These are phyloP conservation scores for Carnegiea gigantea DNA, from an alignment of 179 eudicot species.

Conservation along the genomic window DNA sequence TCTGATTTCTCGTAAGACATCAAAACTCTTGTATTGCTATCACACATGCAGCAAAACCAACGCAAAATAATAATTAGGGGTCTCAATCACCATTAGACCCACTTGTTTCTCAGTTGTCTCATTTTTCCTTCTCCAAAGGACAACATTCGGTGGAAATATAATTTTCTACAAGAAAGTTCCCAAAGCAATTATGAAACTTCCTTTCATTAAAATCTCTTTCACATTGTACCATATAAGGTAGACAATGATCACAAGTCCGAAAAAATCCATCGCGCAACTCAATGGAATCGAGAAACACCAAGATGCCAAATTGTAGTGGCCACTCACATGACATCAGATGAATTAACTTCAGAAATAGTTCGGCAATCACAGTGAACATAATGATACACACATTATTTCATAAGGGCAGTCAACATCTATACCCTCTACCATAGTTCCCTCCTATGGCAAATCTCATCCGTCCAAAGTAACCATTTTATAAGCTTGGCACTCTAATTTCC, in stretches of 20 bases:
- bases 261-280: conserved; percentile 9
- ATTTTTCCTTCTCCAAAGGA: conserved; percentile 14
- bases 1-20: conserved; percentile 7
- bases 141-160: conserved; percentile 20
- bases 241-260: conserved; percentile 28
- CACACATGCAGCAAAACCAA: conserved; percentile 24
- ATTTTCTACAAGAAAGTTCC: conserved; percentile 19
- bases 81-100: conserved; percentile 24
- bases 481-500: too few relatives aligned
- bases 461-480: too few relatives aligned
- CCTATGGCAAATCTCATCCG: too few relatives aligned
- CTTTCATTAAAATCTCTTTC: conserved; percentile 17
- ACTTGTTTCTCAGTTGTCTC: conserved; percentile 13
- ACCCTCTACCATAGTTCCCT: too few relatives aligned
- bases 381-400: too few relatives aligned
- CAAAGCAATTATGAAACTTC: conserved; percentile 21
- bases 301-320: not conserved
- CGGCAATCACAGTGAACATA: not conserved
- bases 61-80: conserved; percentile 21
- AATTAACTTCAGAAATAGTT: not conserved
- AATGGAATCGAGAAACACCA: not conserved
- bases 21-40: conserved; percentile 9
- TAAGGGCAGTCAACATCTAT: too few relatives aligned
- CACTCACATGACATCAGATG: not conserved
- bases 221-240: conserved; percentile 18